Conservation (phyloP, 116 monocot species). For the Cymodocea nodosa region DNA sequence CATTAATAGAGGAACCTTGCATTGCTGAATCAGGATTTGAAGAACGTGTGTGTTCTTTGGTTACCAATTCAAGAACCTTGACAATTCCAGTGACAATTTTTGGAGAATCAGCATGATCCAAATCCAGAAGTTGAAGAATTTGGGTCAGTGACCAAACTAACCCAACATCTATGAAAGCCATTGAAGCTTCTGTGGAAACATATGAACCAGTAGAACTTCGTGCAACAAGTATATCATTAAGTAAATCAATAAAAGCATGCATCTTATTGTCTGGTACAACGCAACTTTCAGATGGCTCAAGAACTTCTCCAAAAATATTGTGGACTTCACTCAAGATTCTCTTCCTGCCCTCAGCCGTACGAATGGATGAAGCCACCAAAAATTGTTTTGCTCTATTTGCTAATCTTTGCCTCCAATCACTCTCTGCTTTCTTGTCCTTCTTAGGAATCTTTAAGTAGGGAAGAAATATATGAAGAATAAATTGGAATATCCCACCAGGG, state of each 20-base stretch:
- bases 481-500: slow-evolving; percentile 65
- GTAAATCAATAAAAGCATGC: slow-evolving; percentile 88
- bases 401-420: slow-evolving; percentile 93
- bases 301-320: slow-evolving; percentile 55
- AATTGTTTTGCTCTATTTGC: slow-evolving; percentile 80
- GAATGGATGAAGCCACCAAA: slow-evolving; percentile 86
- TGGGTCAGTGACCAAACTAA: slow-evolving; percentile 58
- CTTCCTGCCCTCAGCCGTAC: slow-evolving; percentile 73
- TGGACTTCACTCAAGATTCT: slow-evolving; percentile 80
- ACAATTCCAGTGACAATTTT: slow-evolving; percentile 78
- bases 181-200: slow-evolving; percentile 75
- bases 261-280: slow-evolving; percentile 34
- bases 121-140: slow-evolving; percentile 65
- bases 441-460: slow-evolving; percentile 55
- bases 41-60: slow-evolving; percentile 83
- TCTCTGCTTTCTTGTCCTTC: slow-evolving; percentile 91
- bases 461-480: slow-evolving; percentile 80
- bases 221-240: slow-evolving; percentile 88
- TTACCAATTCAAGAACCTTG: slow-evolving; percentile 80
- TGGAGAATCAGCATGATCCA: slow-evolving; percentile 83
- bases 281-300: slow-evolving; percentile 40
- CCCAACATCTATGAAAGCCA: slow-evolving; percentile 91
- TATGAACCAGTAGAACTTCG: slow-evolving; percentile 76
- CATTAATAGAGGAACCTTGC: slow-evolving; percentile 38
- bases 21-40: slow-evolving; percentile 52